A percentile compares a stretch with the other conserved stretches of the same genome.
Evolutionary conservation across 768 basidiomycete species (phyloP).

Genomic region (Trametes elegans): DNA sequence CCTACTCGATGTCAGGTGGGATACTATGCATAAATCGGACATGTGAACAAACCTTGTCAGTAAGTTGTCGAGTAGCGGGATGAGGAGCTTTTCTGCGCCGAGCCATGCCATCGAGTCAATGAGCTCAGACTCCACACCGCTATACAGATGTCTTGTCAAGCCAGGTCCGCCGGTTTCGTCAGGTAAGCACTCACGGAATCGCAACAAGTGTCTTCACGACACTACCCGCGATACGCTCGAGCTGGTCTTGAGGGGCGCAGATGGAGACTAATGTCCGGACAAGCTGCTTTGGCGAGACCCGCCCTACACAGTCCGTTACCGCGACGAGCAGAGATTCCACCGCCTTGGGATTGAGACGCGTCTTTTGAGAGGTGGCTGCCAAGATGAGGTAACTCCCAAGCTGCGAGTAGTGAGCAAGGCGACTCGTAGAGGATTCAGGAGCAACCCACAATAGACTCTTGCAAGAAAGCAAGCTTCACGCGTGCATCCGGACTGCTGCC

Average conservation of each 20-base stretch:
- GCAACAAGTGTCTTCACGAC: slow-evolving; percentile 34
- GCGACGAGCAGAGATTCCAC: slow-evolving; percentile 54
- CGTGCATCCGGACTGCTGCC: slow-evolving; percentile 3
- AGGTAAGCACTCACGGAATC: slow-evolving; percentile 44
- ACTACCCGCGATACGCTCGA: slow-evolving; percentile 40
- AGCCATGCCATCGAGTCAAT: slow-evolving; percentile 42
- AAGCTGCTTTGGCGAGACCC: slow-evolving; percentile 55
- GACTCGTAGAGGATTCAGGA: neutral
- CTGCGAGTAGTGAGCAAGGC: slow-evolving; percentile 33
- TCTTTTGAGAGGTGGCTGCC: slow-evolving; percentile 66
- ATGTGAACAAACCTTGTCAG: slow-evolving; percentile 31
- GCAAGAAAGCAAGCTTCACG: slow-evolving; percentile 24
- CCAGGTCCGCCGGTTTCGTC: neutral
- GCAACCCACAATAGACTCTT: slow-evolving; percentile 55
- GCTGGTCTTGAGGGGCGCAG: slow-evolving; percentile 57
- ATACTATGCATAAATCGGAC: neutral
- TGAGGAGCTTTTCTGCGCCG: slow-evolving; percentile 56
- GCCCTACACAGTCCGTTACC: slow-evolving; percentile 50
- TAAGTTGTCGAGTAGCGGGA: slow-evolving; percentile 47
- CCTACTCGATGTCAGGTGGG: slow-evolving; percentile 22
- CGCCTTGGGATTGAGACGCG: slow-evolving; percentile 54
- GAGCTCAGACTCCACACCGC: slow-evolving; percentile 48
- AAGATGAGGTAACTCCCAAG: slow-evolving; percentile 75
- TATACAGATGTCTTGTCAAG: slow-evolving; percentile 20
- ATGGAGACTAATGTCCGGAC: slow-evolving; percentile 65